phyloP scores from a whole-genome alignment of 192 early-diverging fungal species.

The Rhizoclosmatium sp. region DNA sequence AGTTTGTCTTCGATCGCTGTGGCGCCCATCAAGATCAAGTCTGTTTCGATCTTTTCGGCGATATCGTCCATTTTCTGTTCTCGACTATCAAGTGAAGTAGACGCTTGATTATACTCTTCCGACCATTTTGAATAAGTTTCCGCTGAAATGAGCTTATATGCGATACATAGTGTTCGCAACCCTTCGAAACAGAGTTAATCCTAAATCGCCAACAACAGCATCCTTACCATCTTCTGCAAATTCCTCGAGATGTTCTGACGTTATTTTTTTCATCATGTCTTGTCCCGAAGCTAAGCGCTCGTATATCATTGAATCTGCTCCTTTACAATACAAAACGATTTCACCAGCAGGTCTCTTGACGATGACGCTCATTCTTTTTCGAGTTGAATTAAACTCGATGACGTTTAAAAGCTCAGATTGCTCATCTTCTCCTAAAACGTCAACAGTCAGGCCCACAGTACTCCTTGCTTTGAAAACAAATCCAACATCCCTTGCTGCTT shows the following conservation, averaged over 20 bases:
- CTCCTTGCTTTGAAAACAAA: conserved; percentile 83
- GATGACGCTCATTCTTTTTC: conserved; percentile 97
- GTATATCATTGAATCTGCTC: conserved; percentile 94
- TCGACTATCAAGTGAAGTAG: conserved; percentile 76
- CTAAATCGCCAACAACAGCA: conserved; percentile 43
- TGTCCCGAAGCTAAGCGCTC: conserved; percentile 80
- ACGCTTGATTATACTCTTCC: conserved; percentile 75
- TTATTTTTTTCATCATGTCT: conserved; percentile 70
- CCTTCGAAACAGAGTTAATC: conserved; percentile 29
- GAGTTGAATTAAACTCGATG: conserved; percentile 88
- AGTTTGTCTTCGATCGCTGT: conserved; percentile 98
- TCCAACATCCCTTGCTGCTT: conserved; percentile 84
- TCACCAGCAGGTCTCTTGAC: conserved; percentile 71
- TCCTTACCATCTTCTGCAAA: conserved; percentile 76
- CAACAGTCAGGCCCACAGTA: conserved; percentile 68
- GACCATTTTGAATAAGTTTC: conserved; percentile 78
- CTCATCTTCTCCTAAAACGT: conserved; percentile 76
- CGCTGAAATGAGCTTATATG: conserved; percentile 75
- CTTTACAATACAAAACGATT: conserved; percentile 89
- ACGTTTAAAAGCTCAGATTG: conserved; percentile 60
- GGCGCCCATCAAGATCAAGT: conserved; percentile 86
- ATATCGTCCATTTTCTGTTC: conserved; percentile 81
- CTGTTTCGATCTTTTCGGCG: conserved; percentile 81
- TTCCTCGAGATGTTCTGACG: conserved; percentile 77
- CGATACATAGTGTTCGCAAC: conserved; percentile 86